phyloP scores from a whole-genome alignment of 768 basidiomycete species.

The Fomitopsis serialis region DNA sequence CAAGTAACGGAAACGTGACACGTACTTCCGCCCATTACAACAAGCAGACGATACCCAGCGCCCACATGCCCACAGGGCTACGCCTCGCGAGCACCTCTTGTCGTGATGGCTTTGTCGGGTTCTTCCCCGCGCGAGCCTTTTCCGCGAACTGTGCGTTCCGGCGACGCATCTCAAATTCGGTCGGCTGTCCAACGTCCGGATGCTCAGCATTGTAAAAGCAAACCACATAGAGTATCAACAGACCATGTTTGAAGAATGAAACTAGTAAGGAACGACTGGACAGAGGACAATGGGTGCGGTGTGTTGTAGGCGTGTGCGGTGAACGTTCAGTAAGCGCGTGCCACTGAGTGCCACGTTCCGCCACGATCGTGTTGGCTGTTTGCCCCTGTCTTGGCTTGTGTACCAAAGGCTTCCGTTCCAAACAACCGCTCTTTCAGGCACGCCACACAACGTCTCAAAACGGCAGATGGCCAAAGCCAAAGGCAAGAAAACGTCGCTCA shows the following conservation, averaged over 20 bases:
- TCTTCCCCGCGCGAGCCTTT: slow-evolving; percentile 70
- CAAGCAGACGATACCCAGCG: slow-evolving; percentile 71
- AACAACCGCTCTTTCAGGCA: slow-evolving; percentile 12
- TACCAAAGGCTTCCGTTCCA: slow-evolving; percentile 19
- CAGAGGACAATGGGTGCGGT: not conserved
- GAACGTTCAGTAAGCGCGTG: not conserved
- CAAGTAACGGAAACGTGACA: slow-evolving; percentile 9
- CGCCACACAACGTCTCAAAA: not conserved
- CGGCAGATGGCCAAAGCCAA: slow-evolving; percentile 21
- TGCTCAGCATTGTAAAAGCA: not conserved
- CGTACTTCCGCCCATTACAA: slow-evolving; percentile 77
- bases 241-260: slow-evolving; percentile 28
- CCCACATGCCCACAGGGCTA: slow-evolving; percentile 73
- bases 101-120: slow-evolving; percentile 64
- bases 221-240: slow-evolving; percentile 1
- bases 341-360: not conserved
- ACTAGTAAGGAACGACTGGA: slow-evolving; percentile 27
- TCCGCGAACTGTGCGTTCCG: slow-evolving; percentile 78
- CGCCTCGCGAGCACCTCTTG: slow-evolving; percentile 66
- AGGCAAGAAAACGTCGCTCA: slow-evolving; percentile 49
- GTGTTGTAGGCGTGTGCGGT: not conserved
- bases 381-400: slow-evolving; percentile 9
- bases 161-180: slow-evolving; percentile 77
- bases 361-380: slow-evolving; percentile 6
- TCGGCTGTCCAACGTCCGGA: slow-evolving; percentile 46